Evolutionary conservation across 108 stramenopile species (phyloP).

Genomic region (Nannochloropsis salina): DNA sequence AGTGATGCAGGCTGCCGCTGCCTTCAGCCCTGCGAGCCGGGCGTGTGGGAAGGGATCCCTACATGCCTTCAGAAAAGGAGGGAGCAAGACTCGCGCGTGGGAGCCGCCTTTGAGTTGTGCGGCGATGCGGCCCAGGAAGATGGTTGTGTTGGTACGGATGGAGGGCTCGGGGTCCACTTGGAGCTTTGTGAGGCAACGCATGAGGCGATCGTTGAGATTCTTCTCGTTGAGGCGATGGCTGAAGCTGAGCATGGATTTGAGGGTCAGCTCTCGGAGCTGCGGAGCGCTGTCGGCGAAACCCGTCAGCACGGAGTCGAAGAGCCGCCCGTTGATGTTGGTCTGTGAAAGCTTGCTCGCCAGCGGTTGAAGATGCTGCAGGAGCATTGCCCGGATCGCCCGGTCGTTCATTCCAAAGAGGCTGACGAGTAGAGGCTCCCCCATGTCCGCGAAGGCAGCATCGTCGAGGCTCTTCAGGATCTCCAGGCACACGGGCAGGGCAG

Average conservation of each 20-base stretch:
- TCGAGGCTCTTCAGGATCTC: slow-evolving; percentile 26
- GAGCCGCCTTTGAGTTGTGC: slow-evolving; percentile 37
- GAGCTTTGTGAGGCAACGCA: slow-evolving; percentile 44
- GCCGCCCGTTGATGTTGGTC: slow-evolving; percentile 34
- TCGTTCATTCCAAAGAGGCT: slow-evolving; percentile 49
- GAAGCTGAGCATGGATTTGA: slow-evolving; percentile 50
- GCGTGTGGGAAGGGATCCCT: slow-evolving; percentile 38
- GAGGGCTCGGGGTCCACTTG: slow-evolving; percentile 52
- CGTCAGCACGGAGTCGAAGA: slow-evolving; percentile 49
- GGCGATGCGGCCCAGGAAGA: slow-evolving; percentile 50
- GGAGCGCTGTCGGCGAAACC: slow-evolving; percentile 53
- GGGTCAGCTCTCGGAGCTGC: slow-evolving; percentile 50
- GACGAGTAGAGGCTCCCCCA: slow-evolving; percentile 33
- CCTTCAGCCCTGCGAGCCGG: slow-evolving; percentile 36
- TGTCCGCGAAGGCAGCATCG: slow-evolving; percentile 18
- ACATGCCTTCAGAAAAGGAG: slow-evolving; percentile 29
- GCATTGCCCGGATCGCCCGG: slow-evolving; percentile 45
- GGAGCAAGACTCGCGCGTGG: slow-evolving; percentile 32
- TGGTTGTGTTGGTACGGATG: slow-evolving; percentile 52
- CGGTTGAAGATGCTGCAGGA: slow-evolving; percentile 35
- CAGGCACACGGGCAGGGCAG: slow-evolving; percentile 7
- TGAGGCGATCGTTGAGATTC: slow-evolving; percentile 50
- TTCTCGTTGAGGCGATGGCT: slow-evolving; percentile 43
- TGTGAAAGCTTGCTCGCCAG: slow-evolving; percentile 35
- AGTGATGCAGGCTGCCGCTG: slow-evolving; percentile 36